phyloP scores from a whole-genome alignment of 495 filamentous ascomycete species.

The Amphirosellinia nigrospora region DNA sequence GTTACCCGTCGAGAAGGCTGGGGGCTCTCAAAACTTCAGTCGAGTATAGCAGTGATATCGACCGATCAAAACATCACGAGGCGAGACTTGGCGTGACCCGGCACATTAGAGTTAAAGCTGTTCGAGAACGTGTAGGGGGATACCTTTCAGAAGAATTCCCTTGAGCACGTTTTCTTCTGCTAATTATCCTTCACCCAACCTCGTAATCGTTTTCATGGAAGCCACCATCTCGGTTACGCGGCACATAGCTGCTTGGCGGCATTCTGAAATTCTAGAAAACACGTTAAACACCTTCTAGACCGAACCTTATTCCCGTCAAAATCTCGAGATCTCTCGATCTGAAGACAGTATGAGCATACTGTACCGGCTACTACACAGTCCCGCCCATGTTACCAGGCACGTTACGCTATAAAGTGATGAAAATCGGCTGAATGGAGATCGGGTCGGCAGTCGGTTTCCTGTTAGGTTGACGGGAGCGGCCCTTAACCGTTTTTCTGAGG shows the following conservation, averaged over 20 bases:
- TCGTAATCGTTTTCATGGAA: not conserved
- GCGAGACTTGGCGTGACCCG: not conserved
- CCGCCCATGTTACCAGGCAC: not conserved
- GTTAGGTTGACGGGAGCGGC: constrained; percentile 1
- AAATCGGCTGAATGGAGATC: too few relatives aligned
- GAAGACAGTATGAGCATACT: constrained; percentile 12
- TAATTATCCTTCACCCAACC: not conserved
- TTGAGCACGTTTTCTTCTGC: not conserved
- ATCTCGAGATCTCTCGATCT: not conserved
- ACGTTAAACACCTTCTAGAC: constrained; percentile 8
- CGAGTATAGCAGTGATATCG: not conserved
- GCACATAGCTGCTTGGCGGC: too few relatives aligned
- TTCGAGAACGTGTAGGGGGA: not conserved
- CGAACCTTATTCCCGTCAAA: not conserved
- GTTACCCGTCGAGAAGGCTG: not conserved
- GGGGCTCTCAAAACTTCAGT: not conserved
- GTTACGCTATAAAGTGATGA: not conserved
- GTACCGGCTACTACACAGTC: not conserved
- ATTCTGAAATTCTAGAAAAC: not conserved
- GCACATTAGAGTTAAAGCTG: constrained; percentile 9
- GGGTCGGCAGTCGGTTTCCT: not conserved
- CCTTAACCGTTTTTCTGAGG: not conserved
- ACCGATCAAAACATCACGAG: not conserved
- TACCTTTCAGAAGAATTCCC: not conserved
- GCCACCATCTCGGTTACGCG: not conserved